A percentile compares a stretch with the other conserved stretches of the same genome.
phyloP scores from a whole-genome alignment of 2,329 filamentous ascomycete genomes.

The Alternaria sp. region DNA sequence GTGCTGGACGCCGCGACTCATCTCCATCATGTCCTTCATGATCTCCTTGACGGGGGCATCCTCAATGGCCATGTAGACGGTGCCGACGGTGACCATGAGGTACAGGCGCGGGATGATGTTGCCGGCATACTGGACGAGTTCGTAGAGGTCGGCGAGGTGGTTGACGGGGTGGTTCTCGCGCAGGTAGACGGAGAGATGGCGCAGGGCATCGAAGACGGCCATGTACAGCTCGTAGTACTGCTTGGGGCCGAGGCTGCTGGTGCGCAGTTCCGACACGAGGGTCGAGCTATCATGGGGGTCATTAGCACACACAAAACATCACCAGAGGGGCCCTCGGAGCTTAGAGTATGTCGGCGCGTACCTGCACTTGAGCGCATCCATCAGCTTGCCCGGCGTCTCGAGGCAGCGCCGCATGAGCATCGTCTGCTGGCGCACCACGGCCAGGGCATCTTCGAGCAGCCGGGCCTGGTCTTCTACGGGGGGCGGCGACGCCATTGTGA shows the following conservation, averaged over 20 bases:
- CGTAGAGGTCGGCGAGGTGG: slow-evolving; percentile 96
- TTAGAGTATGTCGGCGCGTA: slow-evolving; percentile 52
- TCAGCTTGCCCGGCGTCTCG: slow-evolving; percentile 96
- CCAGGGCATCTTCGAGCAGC: slow-evolving; percentile 94
- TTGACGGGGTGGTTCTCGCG: slow-evolving; percentile 98
- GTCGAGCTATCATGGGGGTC: slow-evolving; percentile 72
- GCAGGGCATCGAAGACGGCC: slow-evolving; percentile 96
- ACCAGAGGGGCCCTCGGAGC: background rate
- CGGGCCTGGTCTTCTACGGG: slow-evolving; percentile 71
- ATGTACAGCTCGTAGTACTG: slow-evolving; percentile 99
- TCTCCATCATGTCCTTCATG: slow-evolving; percentile 99
- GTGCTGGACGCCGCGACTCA: slow-evolving; percentile 97
- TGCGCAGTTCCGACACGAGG: slow-evolving; percentile 96
- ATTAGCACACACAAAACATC: slow-evolving; percentile 5
- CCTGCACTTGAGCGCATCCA: slow-evolving; percentile 99
- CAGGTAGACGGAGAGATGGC: slow-evolving; percentile 94
- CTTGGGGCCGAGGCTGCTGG: slow-evolving; percentile 95
- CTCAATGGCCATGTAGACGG: slow-evolving; percentile 97
- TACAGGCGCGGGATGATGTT: slow-evolving; percentile 97
- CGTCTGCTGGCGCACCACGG: slow-evolving; percentile 96
- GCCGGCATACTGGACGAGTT: slow-evolving; percentile 96
- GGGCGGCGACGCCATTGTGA: slow-evolving; percentile 55
- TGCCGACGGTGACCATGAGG: slow-evolving; percentile 98
- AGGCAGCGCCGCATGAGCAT: slow-evolving; percentile 96
- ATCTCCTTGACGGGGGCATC: slow-evolving; percentile 99